Base-by-base conservation (phyloP, 352 stramenopile genomes). In the Salisapilia sapeloensis region DNA sequence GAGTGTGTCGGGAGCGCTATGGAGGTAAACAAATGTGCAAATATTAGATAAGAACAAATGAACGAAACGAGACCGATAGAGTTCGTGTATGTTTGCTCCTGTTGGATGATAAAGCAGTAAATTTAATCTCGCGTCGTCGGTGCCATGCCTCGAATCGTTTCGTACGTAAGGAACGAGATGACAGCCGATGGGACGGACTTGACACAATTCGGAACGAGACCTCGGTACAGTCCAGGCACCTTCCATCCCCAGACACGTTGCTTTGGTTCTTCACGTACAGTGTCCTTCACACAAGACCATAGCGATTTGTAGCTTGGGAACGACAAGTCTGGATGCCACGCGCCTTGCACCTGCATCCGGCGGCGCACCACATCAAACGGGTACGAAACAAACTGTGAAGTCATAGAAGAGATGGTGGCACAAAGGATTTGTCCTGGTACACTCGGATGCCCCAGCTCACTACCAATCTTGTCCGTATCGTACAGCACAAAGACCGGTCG, bases 91-190 rank as follows among this genome's bases (percentile, higher is more conserved):
- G n/a, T n/a, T n/a, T n/a, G n/a, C n/a, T n/a, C n/a, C n/a, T n/a
- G n/a, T n/a, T n/a, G n/a, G n/a, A n/a, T n/a, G n/a, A n/a, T n/a
- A n/a, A n/a, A n/a, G n/a, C n/a, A n/a, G n/a, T n/a, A n/a, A n/a
- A n/a, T n/a, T n/a, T n/a, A n/a, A n/a, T n/a, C n/a, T n/a, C n/a
- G n/a, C n/a, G n/a, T n/a, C n/a, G n/a, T n/a, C n/a, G n/a, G n/a
- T n/a, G n/a, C n/a, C 34, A 72, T 50, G 35, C 74, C 56, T 13
- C 65, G 61, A 35, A 83, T 51, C 48, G 81, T 81, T 36, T 89
- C 72, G 38, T 82, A 89, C 39, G 51, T 80, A 19, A 83, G 45
- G 43, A 86, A 86, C 27, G 72, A 80, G 34, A 89, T 76, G 2
- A 82, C 43, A 0, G 66, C 69, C 10, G 66, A 66, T 17, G 72